These are phyloP conservation scores for Cadophora malorum DNA, from an alignment of 2,329 filamentous ascomycete species.

Conservation along the genomic window DNA sequence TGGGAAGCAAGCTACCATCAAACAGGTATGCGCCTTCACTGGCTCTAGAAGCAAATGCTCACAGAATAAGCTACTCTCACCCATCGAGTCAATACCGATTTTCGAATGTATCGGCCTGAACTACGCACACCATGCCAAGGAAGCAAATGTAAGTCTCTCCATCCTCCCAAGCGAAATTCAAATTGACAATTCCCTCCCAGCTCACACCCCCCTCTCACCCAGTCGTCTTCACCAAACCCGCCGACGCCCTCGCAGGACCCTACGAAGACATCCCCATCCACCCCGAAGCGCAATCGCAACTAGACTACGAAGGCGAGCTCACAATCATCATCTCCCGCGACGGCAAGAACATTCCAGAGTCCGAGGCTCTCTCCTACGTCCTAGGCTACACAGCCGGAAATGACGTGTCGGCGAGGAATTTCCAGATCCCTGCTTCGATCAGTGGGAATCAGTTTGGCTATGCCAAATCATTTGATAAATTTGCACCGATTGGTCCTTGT, in stretches of 20 bases:
- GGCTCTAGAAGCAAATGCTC: neutral
- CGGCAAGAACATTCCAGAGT: constrained; percentile 49
- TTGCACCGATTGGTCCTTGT: constrained; percentile 51
- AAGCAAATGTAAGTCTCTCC: constrained; percentile 29
- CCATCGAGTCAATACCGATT: constrained; percentile 49
- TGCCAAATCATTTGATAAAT: constrained; percentile 53
- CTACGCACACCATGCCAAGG: constrained; percentile 57
- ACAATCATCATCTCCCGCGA: constrained; percentile 57
- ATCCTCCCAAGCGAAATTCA: too few relatives aligned
- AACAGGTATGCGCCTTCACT: constrained; percentile 16
- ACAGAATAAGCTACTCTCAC: constrained; percentile 27
- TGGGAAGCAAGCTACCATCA: constrained; percentile 21
- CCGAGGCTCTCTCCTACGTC: constrained; percentile 49
- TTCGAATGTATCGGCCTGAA: constrained; percentile 65
- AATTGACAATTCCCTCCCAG: constrained; percentile 5
- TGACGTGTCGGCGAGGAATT: constrained; percentile 51
- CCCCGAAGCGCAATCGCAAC: constrained; percentile 54
- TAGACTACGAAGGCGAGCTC: constrained; percentile 72
- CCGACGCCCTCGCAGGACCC: constrained; percentile 48
- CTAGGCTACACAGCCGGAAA: constrained; percentile 53
- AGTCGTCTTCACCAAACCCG: constrained; percentile 58
- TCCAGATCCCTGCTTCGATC: constrained; percentile 42
- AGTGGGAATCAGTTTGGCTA: constrained; percentile 53
- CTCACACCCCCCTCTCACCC: constrained; percentile 53
- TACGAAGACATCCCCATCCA: constrained; percentile 52